Conservation (phyloP, 495 filamentous ascomycete genomes). For the Penicillium atrosanguineum region DNA sequence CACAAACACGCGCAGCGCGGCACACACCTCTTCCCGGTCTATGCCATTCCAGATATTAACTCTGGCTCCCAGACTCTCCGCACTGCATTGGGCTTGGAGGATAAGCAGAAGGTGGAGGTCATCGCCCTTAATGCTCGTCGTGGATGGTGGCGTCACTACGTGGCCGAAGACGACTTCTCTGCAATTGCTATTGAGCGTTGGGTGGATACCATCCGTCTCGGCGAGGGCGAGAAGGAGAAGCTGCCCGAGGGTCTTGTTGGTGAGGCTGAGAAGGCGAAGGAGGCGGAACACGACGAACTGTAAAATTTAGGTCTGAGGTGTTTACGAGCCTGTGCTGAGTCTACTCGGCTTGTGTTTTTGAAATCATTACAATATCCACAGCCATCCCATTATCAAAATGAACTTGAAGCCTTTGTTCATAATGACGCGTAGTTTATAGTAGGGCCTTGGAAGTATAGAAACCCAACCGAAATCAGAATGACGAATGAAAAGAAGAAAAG, state of each 20-base stretch:
- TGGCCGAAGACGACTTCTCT: conserved; percentile 43
- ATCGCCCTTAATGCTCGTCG: conserved; percentile 81
- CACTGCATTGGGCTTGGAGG: conserved; percentile 57
- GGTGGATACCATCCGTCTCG: conserved; percentile 84
- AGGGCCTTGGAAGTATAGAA: too few species aligned
- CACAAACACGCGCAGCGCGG: conserved; percentile 65
- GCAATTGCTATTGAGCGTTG: conserved; percentile 64
- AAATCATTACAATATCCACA: not conserved
- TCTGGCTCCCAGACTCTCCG: conserved; percentile 53
- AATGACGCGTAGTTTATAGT: too few species aligned
- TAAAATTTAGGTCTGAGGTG: conserved; percentile 9
- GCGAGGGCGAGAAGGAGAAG: conserved; percentile 78
- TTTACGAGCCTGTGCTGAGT: not conserved
- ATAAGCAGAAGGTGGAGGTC: conserved; percentile 52
- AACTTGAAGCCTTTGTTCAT: not conserved
- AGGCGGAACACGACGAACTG: conserved; percentile 38
- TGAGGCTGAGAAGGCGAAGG: conserved; percentile 39
- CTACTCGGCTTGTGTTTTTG: not conserved
- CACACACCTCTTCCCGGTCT: conserved; percentile 77
- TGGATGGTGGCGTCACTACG: conserved; percentile 79
- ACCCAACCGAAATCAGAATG: too few species aligned
- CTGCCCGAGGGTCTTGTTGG: conserved; percentile 71
- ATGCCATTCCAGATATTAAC: conserved; percentile 66
- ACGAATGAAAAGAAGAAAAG: too few species aligned
- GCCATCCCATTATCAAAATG: not conserved